Evolutionary conservation across 768 basidiomycete species (phyloP).

Genomic region (Serpula lacrymans): DNA sequence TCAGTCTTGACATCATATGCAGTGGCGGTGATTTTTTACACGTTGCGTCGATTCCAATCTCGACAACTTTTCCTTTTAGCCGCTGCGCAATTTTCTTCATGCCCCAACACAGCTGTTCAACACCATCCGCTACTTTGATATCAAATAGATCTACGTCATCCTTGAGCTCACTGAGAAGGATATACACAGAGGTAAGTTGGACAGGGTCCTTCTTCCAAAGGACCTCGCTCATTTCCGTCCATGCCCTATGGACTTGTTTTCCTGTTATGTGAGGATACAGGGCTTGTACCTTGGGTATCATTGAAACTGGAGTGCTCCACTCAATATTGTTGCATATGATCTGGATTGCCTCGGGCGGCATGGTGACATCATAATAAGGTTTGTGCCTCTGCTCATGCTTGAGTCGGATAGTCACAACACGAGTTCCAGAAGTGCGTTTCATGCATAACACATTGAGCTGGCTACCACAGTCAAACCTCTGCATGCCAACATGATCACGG

Average conservation of each 20-base stretch:
- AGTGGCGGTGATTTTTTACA: conserved; percentile 15
- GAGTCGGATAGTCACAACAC: conserved; percentile 41
- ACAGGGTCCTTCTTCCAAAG: conserved; percentile 19
- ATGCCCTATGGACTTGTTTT: conserved; percentile 23
- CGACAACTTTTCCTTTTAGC: conserved; percentile 8
- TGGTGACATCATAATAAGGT: conserved; percentile 31
- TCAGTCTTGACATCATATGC: too few relatives aligned
- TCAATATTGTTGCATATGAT: conserved; percentile 28
- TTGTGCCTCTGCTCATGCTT: too few relatives aligned
- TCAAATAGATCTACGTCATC: conserved; percentile 22
- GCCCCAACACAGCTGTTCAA: conserved; percentile 13
- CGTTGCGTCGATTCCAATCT: conserved; percentile 13
- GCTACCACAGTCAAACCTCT: not conserved
- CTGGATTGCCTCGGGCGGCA: conserved; percentile 32
- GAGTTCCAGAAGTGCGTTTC: conserved; percentile 7
- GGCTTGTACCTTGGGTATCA: conserved; percentile 31
- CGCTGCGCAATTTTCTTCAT: not conserved
- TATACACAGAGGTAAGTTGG: conserved; percentile 21
- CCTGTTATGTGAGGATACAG: conserved; percentile 23
- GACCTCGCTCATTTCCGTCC: conserved; percentile 23
- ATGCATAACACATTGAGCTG: conserved; percentile 1
- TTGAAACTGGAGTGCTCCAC: conserved; percentile 17
- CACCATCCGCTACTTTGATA: conserved; percentile 14
- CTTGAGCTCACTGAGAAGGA: conserved; percentile 16
- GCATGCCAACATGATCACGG: conserved; percentile 3